phyloP scores from a whole-genome alignment of 768 basidiomycete genomes.

The Hemileccinum rubropunctum region DNA sequence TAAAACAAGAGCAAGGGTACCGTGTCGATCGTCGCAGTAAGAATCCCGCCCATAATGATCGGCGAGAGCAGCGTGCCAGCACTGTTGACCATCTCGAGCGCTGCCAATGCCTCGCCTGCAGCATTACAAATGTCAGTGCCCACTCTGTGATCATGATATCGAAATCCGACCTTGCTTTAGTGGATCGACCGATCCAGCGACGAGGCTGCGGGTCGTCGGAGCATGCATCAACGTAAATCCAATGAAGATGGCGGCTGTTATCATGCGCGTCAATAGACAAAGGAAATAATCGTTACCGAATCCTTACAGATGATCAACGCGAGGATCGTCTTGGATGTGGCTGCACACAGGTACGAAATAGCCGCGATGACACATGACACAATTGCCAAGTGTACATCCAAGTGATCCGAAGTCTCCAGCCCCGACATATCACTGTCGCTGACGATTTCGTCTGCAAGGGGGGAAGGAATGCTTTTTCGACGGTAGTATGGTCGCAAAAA shows the following conservation, averaged over 20 bases:
- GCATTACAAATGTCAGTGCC: neutral
- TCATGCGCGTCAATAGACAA: neutral
- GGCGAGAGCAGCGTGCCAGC: conserved; percentile 24
- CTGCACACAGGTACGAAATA: conserved; percentile 12
- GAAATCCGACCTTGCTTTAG: conserved; percentile 23
- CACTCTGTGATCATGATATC: neutral
- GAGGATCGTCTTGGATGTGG: conserved; percentile 5
- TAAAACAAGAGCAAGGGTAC: conserved; percentile 23
- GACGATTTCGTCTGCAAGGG: neutral
- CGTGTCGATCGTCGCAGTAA: conserved; percentile 23
- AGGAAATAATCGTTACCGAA: neutral
- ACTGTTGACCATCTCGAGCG: conserved; percentile 24
- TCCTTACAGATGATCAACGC: conserved; percentile 16
- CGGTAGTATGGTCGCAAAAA: conserved; percentile 27
- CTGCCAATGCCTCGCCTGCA: conserved; percentile 30
- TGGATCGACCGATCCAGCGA: conserved; percentile 27
- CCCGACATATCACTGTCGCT: neutral
- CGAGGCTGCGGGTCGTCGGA: conserved; percentile 26
- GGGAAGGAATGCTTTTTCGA: neutral
- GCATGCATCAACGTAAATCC: conserved; percentile 15
- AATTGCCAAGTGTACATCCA: conserved; percentile 30
- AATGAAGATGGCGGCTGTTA: conserved; percentile 14
- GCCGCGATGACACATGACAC: conserved; percentile 17
- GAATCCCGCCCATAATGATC: conserved; percentile 29
- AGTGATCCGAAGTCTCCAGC: conserved; percentile 20